Percentiles rank a stretch among this genome's conserved stretches.
These are phyloP conservation scores for Penicillium alfredii DNA, from an alignment of 495 filamentous ascomycete genomes.

Conservation along the genomic window DNA sequence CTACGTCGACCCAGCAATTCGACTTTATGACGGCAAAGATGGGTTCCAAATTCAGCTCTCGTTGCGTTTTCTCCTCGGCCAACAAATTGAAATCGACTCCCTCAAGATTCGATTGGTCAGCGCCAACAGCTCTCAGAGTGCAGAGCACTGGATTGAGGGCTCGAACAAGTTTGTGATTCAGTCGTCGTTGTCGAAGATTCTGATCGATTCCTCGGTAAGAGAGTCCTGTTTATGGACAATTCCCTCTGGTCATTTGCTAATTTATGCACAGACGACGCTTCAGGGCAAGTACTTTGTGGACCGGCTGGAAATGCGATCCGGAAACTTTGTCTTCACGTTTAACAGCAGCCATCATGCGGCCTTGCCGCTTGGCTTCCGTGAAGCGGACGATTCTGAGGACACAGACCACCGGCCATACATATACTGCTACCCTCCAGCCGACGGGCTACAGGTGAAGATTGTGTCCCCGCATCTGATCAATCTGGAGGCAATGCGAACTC, in stretches of 20 bases:
- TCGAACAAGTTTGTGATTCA: conserved; percentile 29
- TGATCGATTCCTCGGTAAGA: conserved; percentile 39
- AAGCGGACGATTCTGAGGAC: conserved; percentile 37
- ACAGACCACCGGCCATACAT: conserved; percentile 37
- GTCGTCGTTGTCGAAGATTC: conserved; percentile 33
- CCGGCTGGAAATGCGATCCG: conserved; percentile 58
- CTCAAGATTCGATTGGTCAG: conserved; percentile 59
- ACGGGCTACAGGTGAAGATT: conserved; percentile 46
- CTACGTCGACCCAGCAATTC: conserved; percentile 60
- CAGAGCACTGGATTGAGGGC: conserved; percentile 40
- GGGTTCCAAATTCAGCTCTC: conserved; percentile 68
- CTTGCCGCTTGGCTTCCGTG: conserved; percentile 35
- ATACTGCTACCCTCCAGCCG: conserved; percentile 44
- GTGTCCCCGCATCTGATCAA: conserved; percentile 49
- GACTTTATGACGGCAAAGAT: conserved; percentile 66
- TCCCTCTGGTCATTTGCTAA: conserved; percentile 15
- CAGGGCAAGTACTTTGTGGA: conserved; percentile 74
- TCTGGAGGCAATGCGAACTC: conserved; percentile 65
- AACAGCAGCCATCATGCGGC: conserved; percentile 26
- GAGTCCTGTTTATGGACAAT: background rate
- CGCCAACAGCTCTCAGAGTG: conserved; percentile 26
- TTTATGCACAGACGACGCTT: conserved; percentile 47
- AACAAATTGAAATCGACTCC: conserved; percentile 59
- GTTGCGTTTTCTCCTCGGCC: conserved; percentile 66
- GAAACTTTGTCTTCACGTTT: conserved; percentile 59